Evolutionary conservation across 495 filamentous ascomycete species (phyloP).

Genomic region (Aspergillus asperescens): DNA sequence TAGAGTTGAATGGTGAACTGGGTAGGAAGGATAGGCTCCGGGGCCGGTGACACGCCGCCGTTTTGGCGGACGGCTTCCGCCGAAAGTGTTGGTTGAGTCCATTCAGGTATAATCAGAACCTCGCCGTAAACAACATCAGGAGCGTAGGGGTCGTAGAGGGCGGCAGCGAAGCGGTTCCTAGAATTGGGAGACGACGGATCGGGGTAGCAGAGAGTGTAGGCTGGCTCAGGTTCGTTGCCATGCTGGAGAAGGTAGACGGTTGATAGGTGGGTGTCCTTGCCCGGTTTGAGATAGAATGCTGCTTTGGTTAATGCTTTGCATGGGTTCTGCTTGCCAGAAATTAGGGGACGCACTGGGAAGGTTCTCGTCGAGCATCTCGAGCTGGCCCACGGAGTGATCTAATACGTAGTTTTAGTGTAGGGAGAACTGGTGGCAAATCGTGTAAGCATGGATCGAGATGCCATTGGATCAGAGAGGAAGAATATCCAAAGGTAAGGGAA

Average conservation of each 20-base stretch:
- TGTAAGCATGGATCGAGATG: not conserved
- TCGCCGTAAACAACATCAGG: slow-evolving; percentile 81
- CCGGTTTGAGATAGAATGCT: slow-evolving; percentile 61
- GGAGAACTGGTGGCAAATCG: not conserved
- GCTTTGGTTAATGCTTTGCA: slow-evolving; percentile 23
- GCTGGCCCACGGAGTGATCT: not conserved
- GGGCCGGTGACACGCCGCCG: slow-evolving; percentile 60
- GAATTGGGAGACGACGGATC: slow-evolving; percentile 63
- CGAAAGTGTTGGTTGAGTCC: slow-evolving; percentile 74
- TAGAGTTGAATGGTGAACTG: slow-evolving; percentile 83
- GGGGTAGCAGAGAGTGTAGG: slow-evolving; percentile 71
- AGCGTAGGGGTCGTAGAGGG: slow-evolving; percentile 76
- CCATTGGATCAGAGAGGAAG: slow-evolving; percentile 8
- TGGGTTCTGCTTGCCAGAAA: slow-evolving; percentile 3
- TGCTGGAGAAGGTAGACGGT: slow-evolving; percentile 70
- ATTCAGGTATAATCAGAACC: slow-evolving; percentile 76
- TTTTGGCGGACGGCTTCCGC: slow-evolving; percentile 73
- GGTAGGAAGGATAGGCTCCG: slow-evolving; percentile 71
- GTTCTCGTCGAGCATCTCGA: slow-evolving; percentile 85
- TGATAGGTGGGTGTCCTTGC: slow-evolving; percentile 48
- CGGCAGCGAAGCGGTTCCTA: slow-evolving; percentile 79
- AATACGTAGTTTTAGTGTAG: not conserved
- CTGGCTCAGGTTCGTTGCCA: slow-evolving; percentile 70
- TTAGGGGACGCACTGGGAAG: slow-evolving; percentile 62
- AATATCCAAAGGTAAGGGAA: not conserved